Base-by-base conservation (phyloP, 176 grass and related monocot genomes). In the Eragrostis curvula region DNA sequence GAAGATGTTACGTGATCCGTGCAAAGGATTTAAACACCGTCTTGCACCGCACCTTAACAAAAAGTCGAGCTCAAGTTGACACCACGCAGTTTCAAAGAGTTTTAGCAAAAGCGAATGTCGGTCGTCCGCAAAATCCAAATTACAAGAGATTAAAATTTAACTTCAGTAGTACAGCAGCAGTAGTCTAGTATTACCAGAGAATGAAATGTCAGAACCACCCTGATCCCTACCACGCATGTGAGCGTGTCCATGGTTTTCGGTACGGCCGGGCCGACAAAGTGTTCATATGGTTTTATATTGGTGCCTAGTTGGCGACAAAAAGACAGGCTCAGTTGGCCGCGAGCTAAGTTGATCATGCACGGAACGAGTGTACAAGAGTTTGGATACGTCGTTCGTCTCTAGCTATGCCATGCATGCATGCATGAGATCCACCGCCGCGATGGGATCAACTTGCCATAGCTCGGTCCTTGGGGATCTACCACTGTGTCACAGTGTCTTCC, bases 401-500 rank as follows among this genome's bases (percentile, higher is more conserved):
- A 36, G 32, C 32, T 36, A 36, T 36, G 32, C 32, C 32, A 36
- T 36, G 16, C 11, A 28, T 56, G 13, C 70, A 68, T 70, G 73
- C 40, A 9, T 2, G 11, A 69, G 40, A 70, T 70, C 67, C 23
- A 24, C 58, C 23, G 18, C 58, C 43, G 32, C 50, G 75, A 36
- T 64, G 42, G 11, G 3, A 5, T 41, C 45, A 20, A 32, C 41
- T 47, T 70, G 74, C 28, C 50, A 21, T 27, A 70, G 66, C 44
- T 28, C 16, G 46, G 36, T 72, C 13, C 51, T 18, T 23, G 41
- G 51, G 51, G 41, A 84, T 84, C 82, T 85, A 69, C 64, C 12
- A 48, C 27, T 55, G 81, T 58, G 18, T n/a, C 3, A 2, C 9
- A 47, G 50, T 61, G 25, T 25, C 11, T 60, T 60, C 21, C 27